Conservation (phyloP, 306 rosid genomes). For the Rubus idaeus region DNA sequence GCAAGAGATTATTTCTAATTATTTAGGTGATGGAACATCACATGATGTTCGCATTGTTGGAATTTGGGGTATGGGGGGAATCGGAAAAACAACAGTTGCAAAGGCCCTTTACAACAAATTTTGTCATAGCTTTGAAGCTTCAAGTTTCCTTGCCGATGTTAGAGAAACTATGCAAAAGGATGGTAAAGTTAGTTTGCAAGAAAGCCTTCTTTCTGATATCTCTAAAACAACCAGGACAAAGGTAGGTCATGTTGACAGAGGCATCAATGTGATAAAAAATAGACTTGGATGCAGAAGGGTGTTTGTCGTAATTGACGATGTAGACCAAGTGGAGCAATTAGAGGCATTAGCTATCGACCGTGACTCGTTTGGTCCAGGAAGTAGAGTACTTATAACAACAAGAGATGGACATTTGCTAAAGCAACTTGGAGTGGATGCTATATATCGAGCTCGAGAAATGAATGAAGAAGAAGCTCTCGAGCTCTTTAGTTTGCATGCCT, state of each 20-base stretch:
- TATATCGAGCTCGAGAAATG: not conserved
- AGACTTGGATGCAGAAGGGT: not conserved
- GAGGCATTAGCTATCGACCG: not conserved
- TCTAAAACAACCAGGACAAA: not conserved
- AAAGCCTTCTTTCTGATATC: not conserved
- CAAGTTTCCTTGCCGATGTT: not conserved
- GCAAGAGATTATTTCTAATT: not conserved
- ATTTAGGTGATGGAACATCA: not conserved
- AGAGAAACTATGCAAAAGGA: not conserved
- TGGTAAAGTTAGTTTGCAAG: not conserved
- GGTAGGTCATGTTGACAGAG: not conserved
- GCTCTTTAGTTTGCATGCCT: not conserved
- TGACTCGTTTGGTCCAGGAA: not conserved
- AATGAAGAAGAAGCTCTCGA: not conserved
- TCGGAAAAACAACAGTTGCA: not conserved
- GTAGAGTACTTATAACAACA: not conserved
- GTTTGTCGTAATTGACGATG: not conserved
- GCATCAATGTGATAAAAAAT: not conserved
- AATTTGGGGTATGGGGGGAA: not conserved
- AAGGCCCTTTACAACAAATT: not conserved
- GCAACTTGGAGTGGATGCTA: not conserved
- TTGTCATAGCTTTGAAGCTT: not conserved
- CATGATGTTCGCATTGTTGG: not conserved
- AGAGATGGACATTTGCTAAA: not conserved
- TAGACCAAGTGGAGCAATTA: not conserved